Evolutionary conservation across 805 yeast genomes (phyloP).

Genomic region (Teunomyces funiuensis): DNA sequence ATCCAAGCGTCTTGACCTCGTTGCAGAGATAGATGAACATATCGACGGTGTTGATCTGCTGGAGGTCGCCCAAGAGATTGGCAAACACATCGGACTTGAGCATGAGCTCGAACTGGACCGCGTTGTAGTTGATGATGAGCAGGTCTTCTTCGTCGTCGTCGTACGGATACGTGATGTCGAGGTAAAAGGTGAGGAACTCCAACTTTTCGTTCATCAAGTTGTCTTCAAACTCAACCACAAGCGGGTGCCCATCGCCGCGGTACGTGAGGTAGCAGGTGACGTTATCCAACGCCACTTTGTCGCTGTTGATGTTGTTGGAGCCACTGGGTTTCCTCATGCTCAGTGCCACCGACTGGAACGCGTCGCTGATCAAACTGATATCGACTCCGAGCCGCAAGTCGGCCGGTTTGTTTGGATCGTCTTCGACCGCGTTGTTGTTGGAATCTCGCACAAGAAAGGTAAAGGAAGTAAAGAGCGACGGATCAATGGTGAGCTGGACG

Average conservation of each 20-base stretch:
- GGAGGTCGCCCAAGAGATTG: slow-evolving; percentile 36
- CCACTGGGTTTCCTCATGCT: slow-evolving; percentile 7
- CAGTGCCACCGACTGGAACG: slow-evolving; percentile 34
- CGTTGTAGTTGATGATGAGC: slow-evolving; percentile 27
- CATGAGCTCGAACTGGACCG: slow-evolving; percentile 36
- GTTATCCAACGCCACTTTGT: slow-evolving; percentile 23
- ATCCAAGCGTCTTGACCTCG: slow-evolving; percentile 11
- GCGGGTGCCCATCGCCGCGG: slow-evolving; percentile 39
- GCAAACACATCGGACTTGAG: slow-evolving; percentile 39
- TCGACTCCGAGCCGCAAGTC: slow-evolving; percentile 35
- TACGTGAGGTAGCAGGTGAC: slow-evolving; percentile 37
- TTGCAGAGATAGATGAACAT: slow-evolving; percentile 32
- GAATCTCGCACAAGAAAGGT: slow-evolving; percentile 18
- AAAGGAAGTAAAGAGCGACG: slow-evolving; percentile 34
- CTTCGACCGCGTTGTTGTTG: slow-evolving; percentile 5
- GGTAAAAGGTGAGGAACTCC: slow-evolving; percentile 39
- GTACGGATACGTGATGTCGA: slow-evolving; percentile 26
- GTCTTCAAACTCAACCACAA: slow-evolving; percentile 44
- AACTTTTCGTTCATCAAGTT: slow-evolving; percentile 38
- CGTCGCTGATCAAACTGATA: slow-evolving; percentile 32
- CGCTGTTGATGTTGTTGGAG: slow-evolving; percentile 1
- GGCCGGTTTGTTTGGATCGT: background rate
- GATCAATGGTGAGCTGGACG: slow-evolving; percentile 35
- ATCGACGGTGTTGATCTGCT: slow-evolving; percentile 36
- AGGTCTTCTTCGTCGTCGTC: slow-evolving; percentile 20